Percentiles rank a stretch among this genome's conserved stretches.
Conservation (phyloP, 2,329 filamentous ascomycete species). For the Arthrobotrys conoides region DNA sequence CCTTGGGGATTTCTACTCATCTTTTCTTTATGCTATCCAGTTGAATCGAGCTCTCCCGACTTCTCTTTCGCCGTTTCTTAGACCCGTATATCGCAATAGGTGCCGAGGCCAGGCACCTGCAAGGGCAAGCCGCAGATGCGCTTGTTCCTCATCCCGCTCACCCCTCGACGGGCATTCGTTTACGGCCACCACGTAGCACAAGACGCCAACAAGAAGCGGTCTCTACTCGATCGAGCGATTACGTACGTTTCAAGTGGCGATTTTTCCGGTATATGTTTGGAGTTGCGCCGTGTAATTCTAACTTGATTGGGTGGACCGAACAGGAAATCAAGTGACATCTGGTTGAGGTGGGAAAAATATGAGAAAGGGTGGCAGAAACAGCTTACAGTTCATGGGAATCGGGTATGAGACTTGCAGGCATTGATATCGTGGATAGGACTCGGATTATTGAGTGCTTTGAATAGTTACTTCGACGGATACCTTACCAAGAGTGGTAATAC, state of each 20-base stretch:
- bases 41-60: slow-evolving; percentile 13
- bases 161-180: slow-evolving; percentile 88
- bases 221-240: slow-evolving; percentile 62
- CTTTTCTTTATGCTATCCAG: slow-evolving; percentile 23
- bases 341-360: slow-evolving; percentile 88
- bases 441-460: neutral
- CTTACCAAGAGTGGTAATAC: slow-evolving; percentile 86
- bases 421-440: neutral
- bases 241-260: slow-evolving; percentile 60
- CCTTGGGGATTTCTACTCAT: slow-evolving; percentile 6
- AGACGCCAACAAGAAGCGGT: slow-evolving; percentile 70
- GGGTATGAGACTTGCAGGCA: slow-evolving; percentile 63
- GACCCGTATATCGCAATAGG: slow-evolving; percentile 9
- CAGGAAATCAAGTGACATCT: slow-evolving; percentile 71
- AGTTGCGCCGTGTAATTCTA: slow-evolving; percentile 21
- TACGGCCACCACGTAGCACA: slow-evolving; percentile 84
- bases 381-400: slow-evolving; percentile 88
- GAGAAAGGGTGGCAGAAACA: slow-evolving; percentile 89
- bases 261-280: slow-evolving; percentile 4
- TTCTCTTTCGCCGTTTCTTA: slow-evolving; percentile 9
- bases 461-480: slow-evolving; percentile 83
- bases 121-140: slow-evolving; percentile 75
- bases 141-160: slow-evolving; percentile 92
- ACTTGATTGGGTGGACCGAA: slow-evolving; percentile 4
- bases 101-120: slow-evolving; percentile 15